A percentile compares a stretch with the other conserved stretches of the same genome.
phyloP scores from a whole-genome alignment of 2,329 filamentous ascomycete genomes.

The Phyllosticta paracitricarpa region DNA sequence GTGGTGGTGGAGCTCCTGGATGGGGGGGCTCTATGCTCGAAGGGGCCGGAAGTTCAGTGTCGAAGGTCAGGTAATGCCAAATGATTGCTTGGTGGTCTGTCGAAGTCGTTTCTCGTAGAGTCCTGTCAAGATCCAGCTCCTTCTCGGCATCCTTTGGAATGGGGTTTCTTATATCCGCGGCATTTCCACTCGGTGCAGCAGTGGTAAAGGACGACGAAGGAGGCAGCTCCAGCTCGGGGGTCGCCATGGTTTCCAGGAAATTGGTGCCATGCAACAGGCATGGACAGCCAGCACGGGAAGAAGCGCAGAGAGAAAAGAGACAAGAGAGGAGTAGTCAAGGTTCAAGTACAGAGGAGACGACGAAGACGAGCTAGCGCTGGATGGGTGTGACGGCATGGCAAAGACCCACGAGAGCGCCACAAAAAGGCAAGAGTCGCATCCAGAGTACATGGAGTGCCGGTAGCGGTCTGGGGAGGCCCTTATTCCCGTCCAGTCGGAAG shows the following conservation, averaged over 20 bases:
- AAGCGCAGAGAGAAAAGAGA: conserved; percentile 1
- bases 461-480: conserved; percentile 7
- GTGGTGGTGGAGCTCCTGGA: conserved; percentile 32
- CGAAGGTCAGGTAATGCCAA: conserved; percentile 52
- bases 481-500: conserved; percentile 1
- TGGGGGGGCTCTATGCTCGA: conserved; percentile 24
- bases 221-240: conserved; percentile 27
- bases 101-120: neutral
- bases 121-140: neutral
- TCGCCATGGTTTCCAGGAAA: conserved; percentile 23
- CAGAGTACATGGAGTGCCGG: neutral
- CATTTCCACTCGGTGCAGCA: conserved; percentile 7
- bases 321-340: neutral
- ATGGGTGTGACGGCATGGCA: conserved; percentile 5
- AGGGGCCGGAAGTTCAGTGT: conserved; percentile 46
- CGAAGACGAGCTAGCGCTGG: neutral
- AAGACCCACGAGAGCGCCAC: conserved; percentile 7
- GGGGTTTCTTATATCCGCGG: conserved; percentile 8
- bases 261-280: conserved; percentile 1
- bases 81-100: conserved; percentile 28
- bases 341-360: neutral
- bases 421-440: neutral
- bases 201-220: conserved; percentile 13
- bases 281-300: conserved; percentile 1
- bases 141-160: conserved; percentile 1